Evolutionary conservation across 2,329 filamentous ascomycete genomes (phyloP), one percentile per base, ranked within the genome.

Genomic region (Chaetomium sp.): DNA sequence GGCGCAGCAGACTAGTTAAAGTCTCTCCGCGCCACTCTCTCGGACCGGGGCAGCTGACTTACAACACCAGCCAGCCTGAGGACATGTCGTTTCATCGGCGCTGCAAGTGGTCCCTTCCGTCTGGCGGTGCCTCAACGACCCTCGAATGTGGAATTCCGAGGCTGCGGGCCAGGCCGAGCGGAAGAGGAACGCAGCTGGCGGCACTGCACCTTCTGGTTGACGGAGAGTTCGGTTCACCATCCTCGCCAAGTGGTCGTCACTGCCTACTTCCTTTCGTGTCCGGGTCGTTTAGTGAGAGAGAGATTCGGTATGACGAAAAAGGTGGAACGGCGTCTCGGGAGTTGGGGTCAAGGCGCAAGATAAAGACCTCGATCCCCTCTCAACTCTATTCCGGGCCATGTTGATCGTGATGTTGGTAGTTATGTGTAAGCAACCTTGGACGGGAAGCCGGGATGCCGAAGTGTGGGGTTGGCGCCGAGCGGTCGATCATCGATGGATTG

Each of bases 31-130:
- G 31, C 4, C 21, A 23, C 12, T 51, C 13, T 19, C 4, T 23
- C 6, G 4, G 19, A 56, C 10, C n/a, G 29, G 31, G 19, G 6
- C 2, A 31, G 42, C 19, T 47, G n/a, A 63, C 67, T 56, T 67
- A 68, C 68, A 70, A 29, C 69, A 70, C 69, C 69, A 70, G n/a
- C 63, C 66, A 13, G 55, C 65, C 25, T 70, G 67, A 1, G 67
- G 51, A 49, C 69, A 70, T 29, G 66, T 64, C 27, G 66, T 67
- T 33, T 67, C 65, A 16, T 49, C 53, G 13, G 4, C 33, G 25
- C 33, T 59, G 31, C 64, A 65, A 16, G 38, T 54, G 5, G 19
- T 6, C 2, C 38, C 49, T 4, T 21, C 42, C 19, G 42, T 19
- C n/a, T 62, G 59, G 2, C 64, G 60, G 13, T 16, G 51, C 57